These are phyloP conservation scores for Lentinula boryana DNA, from an alignment of 768 basidiomycete genomes.

Conservation along the genomic window DNA sequence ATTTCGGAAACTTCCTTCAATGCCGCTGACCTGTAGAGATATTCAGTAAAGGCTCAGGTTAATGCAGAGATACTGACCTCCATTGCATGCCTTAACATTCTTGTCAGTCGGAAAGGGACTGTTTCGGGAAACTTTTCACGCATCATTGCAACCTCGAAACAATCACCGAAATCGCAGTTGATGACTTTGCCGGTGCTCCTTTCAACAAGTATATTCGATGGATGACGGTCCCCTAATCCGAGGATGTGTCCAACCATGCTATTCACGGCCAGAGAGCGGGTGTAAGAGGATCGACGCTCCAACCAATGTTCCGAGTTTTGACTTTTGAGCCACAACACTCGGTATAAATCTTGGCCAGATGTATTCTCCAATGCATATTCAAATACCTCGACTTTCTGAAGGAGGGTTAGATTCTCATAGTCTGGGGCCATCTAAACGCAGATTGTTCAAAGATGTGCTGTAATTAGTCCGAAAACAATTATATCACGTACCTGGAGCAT, in stretches of 20 bases:
- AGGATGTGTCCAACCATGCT: constrained; percentile 99
- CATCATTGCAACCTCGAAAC: constrained; percentile 97
- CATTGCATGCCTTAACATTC: constrained; percentile 99
- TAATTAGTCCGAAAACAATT: background rate
- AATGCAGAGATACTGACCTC: constrained; percentile 51
- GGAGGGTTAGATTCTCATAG: constrained; percentile 87
- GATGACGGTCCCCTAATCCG: constrained; percentile 96
- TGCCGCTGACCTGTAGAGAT: constrained; percentile 78
- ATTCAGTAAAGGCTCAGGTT: background rate
- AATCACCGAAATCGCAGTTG: constrained; percentile 97
- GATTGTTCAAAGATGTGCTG: background rate
- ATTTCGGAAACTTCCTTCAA: constrained; percentile 93
- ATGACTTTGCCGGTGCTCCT: constrained; percentile 91
- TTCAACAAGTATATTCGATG: constrained; percentile 90
- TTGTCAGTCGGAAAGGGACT: constrained; percentile 94
- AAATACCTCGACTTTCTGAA: constrained; percentile 99
- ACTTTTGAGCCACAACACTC: constrained; percentile 95
- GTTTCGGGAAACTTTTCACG: constrained; percentile 99
- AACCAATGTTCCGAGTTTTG: constrained; percentile 96
- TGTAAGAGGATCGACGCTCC: constrained; percentile 93
- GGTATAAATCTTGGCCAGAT: constrained; percentile 95
- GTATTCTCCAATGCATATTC: constrained; percentile 98
- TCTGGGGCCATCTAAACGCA: constrained; percentile 92
- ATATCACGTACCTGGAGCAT: constrained; percentile 78
- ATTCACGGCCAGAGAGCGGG: constrained; percentile 90